Percentiles rank a stretch among this genome's conserved stretches.
Evolutionary conservation across 306 rosid species (phyloP).

Genomic region (Dryas drummondii): DNA sequence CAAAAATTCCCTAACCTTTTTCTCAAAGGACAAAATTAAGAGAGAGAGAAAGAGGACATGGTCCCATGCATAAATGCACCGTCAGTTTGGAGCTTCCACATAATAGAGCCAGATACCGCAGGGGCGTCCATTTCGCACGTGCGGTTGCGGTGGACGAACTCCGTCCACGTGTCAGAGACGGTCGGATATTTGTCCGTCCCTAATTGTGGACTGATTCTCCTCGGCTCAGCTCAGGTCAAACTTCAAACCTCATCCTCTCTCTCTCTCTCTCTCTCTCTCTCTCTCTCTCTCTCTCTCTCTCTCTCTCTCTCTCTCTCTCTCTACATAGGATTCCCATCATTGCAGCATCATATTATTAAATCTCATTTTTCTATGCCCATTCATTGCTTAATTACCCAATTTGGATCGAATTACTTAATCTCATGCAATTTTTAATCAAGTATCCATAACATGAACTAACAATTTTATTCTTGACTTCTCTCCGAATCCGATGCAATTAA

Average conservation of each 20-base stretch:
- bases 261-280: background rate
- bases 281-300: background rate
- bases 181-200: conserved; percentile 36
- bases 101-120: conserved; percentile 4
- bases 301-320: background rate
- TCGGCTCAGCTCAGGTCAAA: background rate
- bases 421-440: background rate
- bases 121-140: background rate
- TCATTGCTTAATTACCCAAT: background rate
- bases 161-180: conserved; percentile 27
- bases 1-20: background rate
- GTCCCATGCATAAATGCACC: conserved; percentile 10
- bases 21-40: background rate
- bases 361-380: background rate
- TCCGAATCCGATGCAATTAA: too few species aligned
- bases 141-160: conserved; percentile 6
- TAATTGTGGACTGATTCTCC: conserved; percentile 5
- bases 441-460: too few species aligned
- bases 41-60: background rate
- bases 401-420: background rate
- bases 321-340: conserved; percentile 36
- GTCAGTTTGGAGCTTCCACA: background rate
- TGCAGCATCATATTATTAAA: background rate
- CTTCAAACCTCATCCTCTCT: too few species aligned
- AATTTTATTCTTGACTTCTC: too few species aligned